phyloP scores from a whole-genome alignment of 2,329 filamentous ascomycete species.

The Colletotrichum euphorbiae region DNA sequence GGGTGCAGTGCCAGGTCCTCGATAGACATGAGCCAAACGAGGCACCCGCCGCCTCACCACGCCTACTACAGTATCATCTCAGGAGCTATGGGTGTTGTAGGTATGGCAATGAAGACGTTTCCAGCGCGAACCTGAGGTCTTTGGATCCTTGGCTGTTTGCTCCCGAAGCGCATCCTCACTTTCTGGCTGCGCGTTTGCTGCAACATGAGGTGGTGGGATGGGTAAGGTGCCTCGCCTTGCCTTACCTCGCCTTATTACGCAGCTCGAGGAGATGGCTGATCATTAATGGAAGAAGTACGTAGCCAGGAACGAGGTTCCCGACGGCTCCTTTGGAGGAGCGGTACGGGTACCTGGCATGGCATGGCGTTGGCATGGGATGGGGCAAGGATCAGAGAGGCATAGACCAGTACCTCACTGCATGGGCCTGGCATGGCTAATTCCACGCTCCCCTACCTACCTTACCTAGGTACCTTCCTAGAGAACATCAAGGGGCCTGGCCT shows the following conservation, averaged over 20 bases:
- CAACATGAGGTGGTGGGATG: constrained; percentile 16
- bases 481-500: constrained; percentile 31
- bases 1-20: constrained; percentile 17
- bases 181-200: not conserved
- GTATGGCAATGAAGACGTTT: not conserved
- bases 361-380: constrained; percentile 33
- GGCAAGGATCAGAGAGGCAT: constrained; percentile 30
- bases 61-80: not conserved
- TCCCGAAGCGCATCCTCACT: constrained; percentile 2
- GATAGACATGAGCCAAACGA: not conserved
- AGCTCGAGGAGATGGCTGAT: constrained; percentile 3
- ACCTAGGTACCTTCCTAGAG: no score
- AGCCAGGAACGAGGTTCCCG: constrained; percentile 14
- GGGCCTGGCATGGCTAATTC: constrained; percentile 28
- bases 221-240: constrained; percentile 20
- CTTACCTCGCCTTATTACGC: constrained; percentile 3
- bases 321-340: constrained; percentile 18
- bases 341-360: constrained; percentile 38
- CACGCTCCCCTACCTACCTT: constrained; percentile 36
- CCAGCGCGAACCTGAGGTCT: not conserved
- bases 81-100: not conserved
- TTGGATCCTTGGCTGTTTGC: constrained; percentile 4
- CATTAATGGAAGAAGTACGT: constrained; percentile 11
- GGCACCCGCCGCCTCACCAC: constrained; percentile 1
- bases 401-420: constrained; percentile 25